Evolutionary conservation across 306 rosid genomes (phyloP), one percentile per base, ranked within the genome.

Genomic region (Quercus robur): DNA sequence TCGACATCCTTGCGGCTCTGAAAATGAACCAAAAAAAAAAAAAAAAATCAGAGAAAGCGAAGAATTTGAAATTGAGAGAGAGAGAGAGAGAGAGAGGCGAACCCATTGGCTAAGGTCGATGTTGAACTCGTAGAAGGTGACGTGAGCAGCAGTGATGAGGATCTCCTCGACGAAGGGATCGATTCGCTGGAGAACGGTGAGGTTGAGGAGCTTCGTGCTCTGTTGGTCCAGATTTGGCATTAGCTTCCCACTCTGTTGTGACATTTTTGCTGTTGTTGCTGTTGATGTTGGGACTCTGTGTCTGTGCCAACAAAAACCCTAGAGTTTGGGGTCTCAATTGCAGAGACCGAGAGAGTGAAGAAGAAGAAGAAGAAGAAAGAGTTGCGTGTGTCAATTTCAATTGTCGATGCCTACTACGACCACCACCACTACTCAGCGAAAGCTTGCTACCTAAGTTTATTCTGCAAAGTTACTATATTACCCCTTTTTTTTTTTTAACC

Each of bases 1-100:
- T 88, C 91, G 8, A 88, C 88, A 64, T 88, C 88, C 82, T 88
- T 88, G 75, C 89, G 89, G 71, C 88, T 88, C 91, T 88, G 89
- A 54, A 75, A 73, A 57, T 28, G 70, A 76, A 85, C 56, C 13
- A 76, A 18, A 61, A 19, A 51, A n/a, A 72, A 21, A 21, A 28
- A 15, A 11, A 55, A 56, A 63, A 25, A n/a, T 56, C 4, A 55
- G 38, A 66, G 31, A 56, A 57, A 63, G 17, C 12, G 66, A 35
- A 57, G 61, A 52, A 23, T 18, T 41, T 41, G 46, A 49, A 26
- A 61, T 13, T 26, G 20, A 63, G 18, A 63, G 67, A 0, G 17
- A 33, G 18, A n/a, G 23, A 21, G 23, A n/a, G 20, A 66, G 33
- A 3, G 28, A 13, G 13, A 41, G 2, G 13, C 89, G 66, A 57